Base-by-base conservation (phyloP, 2,329 filamentous ascomycete genomes). In the Epichloe bromicola region DNA sequence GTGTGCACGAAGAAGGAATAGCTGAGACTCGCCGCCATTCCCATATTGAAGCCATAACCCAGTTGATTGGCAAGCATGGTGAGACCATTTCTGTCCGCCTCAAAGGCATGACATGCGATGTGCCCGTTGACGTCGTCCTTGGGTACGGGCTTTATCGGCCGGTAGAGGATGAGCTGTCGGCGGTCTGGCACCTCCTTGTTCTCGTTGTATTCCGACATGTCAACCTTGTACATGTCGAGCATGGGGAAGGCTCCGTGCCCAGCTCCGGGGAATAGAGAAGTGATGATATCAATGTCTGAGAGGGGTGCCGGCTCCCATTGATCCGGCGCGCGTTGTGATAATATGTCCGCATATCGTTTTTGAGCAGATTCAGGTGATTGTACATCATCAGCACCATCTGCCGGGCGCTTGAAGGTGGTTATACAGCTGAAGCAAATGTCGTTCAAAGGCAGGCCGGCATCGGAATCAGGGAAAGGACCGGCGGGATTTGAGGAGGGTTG, bases 151-250 rank as follows among this genome's bases (percentile, higher is more conserved):
- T 65, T 64, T 2, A 73, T 61, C 2, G 75, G 66, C 0, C 74
- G 71, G 54, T 79, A 79, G 5, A 75, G 56, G 1, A 77, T 56
- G 7, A 79, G 62, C 56, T 79, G 72, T 17, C 72, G 67, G 5
- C 70, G 64, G 37, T 76, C 74, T 4, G 71, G 61, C 7, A 74
- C 52, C 0, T 69, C 61, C 45, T 65, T 69, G 0, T 55, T 65
- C 8, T 60, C 58, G 56, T 79, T 79, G 54, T 66, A 74, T 0
- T 51, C 61, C 0, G 54, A 55, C 70, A 79, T 73, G 57, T 78
- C 74, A 7, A 79, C 75, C 61, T 78, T 78, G 58, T 70, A 70
- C 72, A 78, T 76, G 46, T 76, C 70, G 3, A 78, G 63, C 0
- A 70, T 63, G 7, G 76, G 76, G 51, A 78, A 78, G 0, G 60